Percentiles rank a stretch among this genome's conserved stretches.
Conservation (phyloP, 2,329 filamentous ascomycete genomes). For the Seiridium cupressi region DNA sequence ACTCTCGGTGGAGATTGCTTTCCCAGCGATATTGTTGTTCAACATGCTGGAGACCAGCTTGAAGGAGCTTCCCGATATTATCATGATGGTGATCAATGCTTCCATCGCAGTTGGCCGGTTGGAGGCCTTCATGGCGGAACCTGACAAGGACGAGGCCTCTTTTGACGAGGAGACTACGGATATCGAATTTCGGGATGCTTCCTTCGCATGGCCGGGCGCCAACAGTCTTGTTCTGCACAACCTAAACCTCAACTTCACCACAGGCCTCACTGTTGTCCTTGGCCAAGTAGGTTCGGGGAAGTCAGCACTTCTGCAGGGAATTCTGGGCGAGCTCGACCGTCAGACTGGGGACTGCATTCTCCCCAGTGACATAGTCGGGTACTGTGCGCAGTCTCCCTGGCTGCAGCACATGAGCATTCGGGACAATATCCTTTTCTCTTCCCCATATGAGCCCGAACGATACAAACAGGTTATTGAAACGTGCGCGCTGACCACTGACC, state of each 20-base stretch:
- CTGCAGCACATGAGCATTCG: slow-evolving; percentile 64
- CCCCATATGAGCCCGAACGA: slow-evolving; percentile 48
- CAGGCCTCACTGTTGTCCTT: slow-evolving; percentile 54
- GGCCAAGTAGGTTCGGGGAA: slow-evolving; percentile 63
- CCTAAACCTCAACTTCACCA: slow-evolving; percentile 43
- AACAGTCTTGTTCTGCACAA: slow-evolving; percentile 47
- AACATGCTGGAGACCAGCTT: slow-evolving; percentile 71
- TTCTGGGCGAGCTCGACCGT: slow-evolving; percentile 67
- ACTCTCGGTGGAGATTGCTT: slow-evolving; percentile 78
- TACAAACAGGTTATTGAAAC: slow-evolving; percentile 62
- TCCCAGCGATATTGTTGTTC: slow-evolving; percentile 82
- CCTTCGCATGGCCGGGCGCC: slow-evolving; percentile 78
- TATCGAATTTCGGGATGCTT: slow-evolving; percentile 60
- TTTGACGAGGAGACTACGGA: slow-evolving; percentile 34
- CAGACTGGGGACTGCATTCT: slow-evolving; percentile 46
- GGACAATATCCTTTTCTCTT: slow-evolving; percentile 65
- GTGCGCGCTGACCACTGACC: slow-evolving; percentile 56
- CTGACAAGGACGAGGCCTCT: slow-evolving; percentile 63
- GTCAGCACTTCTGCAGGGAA: slow-evolving; percentile 57
- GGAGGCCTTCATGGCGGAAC: slow-evolving; percentile 83
- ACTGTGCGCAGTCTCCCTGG: slow-evolving; percentile 63
- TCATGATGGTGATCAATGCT: slow-evolving; percentile 77
- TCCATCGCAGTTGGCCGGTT: slow-evolving; percentile 80
- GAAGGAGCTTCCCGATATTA: slow-evolving; percentile 70
- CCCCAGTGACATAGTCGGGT: slow-evolving; percentile 49